These are phyloP conservation scores for Solanum hybrid DNA, from an alignment of 305 asterid species.

Conservation along the genomic window DNA sequence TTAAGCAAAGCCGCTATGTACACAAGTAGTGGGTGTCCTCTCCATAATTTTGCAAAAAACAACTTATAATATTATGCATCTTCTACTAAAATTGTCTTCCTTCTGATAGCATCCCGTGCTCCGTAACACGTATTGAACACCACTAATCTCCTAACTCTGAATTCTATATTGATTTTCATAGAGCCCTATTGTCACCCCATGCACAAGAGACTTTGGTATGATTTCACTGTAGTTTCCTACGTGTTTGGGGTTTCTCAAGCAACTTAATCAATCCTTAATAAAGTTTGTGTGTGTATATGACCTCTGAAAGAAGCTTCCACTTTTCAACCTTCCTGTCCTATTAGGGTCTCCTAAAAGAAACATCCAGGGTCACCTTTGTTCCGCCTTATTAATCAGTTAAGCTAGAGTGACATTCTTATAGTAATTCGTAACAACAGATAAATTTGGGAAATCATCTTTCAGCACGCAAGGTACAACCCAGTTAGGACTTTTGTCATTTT, in stretches of 20 bases:
- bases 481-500: background rate
- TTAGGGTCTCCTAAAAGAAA: background rate
- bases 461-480: background rate
- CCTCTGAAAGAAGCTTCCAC: background rate
- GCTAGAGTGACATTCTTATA: background rate
- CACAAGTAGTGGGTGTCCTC: background rate
- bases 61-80: background rate
- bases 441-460: background rate
- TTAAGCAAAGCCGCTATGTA: background rate
- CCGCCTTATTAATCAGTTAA: background rate
- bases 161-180: background rate
- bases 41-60: background rate
- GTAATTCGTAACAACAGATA: background rate
- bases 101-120: background rate
- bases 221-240: background rate
- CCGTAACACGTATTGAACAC: background rate
- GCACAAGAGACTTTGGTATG: background rate
- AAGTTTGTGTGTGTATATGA: background rate
- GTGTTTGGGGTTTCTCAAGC: background rate
- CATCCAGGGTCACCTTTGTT: background rate
- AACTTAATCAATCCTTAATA: background rate
- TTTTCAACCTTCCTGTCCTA: background rate
- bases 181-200: background rate
- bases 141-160: background rate
- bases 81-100: background rate